A percentile compares a stretch with the other conserved stretches of the same genome.
Evolutionary conservation across 2,329 filamentous ascomycete species (phyloP).

Genomic region (Zymoseptoria tritici): DNA sequence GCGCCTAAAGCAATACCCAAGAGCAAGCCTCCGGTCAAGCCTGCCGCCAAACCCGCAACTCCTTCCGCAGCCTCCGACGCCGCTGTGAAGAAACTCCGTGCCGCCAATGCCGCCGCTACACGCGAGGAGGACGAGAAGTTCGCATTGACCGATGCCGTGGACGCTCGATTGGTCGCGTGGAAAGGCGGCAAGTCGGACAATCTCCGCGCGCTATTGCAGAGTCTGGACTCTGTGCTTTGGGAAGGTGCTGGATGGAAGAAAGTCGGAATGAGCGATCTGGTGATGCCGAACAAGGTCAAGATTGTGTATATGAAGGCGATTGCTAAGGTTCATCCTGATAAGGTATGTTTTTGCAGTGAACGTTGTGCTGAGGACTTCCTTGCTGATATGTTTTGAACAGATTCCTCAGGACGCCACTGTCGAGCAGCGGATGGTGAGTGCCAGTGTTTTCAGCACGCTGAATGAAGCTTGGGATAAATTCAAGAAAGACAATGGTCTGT

Average conservation of each 20-base stretch:
- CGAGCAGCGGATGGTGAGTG: slow-evolving; percentile 60
- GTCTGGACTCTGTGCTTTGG: slow-evolving; percentile 85
- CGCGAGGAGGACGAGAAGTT: slow-evolving; percentile 89
- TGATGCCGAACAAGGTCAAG: slow-evolving; percentile 93
- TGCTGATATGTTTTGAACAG: slow-evolving; percentile 32
- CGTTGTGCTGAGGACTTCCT: not conserved
- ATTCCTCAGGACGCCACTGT: slow-evolving; percentile 57
- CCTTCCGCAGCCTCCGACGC: slow-evolving; percentile 44
- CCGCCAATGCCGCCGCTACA: slow-evolving; percentile 78
- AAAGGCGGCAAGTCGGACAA: slow-evolving; percentile 90
- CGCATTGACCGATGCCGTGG: slow-evolving; percentile 75
- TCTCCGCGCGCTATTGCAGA: slow-evolving; percentile 75
- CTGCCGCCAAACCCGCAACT: slow-evolving; percentile 39
- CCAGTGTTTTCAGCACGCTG: slow-evolving; percentile 55
- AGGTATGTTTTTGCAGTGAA: slow-evolving; percentile 56
- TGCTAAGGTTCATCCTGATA: slow-evolving; percentile 95
- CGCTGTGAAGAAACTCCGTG: slow-evolving; percentile 74
- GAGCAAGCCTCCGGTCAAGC: slow-evolving; percentile 41
- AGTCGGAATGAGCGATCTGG: slow-evolving; percentile 85
- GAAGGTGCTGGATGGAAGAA: slow-evolving; percentile 92
- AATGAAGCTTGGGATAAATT: slow-evolving; percentile 66
- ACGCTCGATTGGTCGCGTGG: slow-evolving; percentile 72
- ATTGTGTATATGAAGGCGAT: slow-evolving; percentile 99
- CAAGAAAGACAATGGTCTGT: slow-evolving; percentile 55
- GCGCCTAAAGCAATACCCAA: slow-evolving; percentile 52